phyloP scores from a whole-genome alignment of 345 rosid genomes.

The Brassica cretica region DNA sequence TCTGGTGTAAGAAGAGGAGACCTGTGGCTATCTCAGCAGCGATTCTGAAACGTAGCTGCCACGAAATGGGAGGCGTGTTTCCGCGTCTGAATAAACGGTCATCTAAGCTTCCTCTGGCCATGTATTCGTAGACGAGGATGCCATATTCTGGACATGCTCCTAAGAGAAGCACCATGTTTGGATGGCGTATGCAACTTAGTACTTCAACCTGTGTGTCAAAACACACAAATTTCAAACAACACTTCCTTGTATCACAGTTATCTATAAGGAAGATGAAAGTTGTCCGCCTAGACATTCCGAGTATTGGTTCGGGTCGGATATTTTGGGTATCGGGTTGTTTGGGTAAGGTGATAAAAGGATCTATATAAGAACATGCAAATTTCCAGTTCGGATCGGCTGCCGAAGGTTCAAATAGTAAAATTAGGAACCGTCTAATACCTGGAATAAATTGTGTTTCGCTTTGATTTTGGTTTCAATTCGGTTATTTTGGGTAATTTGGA shows the following conservation, averaged over 20 bases:
- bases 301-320: too few species aligned
- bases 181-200: neutral
- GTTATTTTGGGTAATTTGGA: too few species aligned
- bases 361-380: too few species aligned
- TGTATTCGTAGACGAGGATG: neutral
- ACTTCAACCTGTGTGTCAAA: neutral
- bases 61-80: neutral
- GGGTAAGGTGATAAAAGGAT: too few species aligned
- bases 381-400: too few species aligned
- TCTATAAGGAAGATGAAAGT: too few species aligned
- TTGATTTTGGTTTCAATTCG: too few species aligned
- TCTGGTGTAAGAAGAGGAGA: neutral
- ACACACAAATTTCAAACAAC: neutral
- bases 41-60: neutral
- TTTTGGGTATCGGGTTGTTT: too few species aligned
- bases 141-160: neutral
- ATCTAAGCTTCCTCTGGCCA: neutral
- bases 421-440: too few species aligned
- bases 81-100: neutral
- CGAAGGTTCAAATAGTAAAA: too few species aligned
- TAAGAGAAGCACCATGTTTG: neutral
- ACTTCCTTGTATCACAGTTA: neutral
- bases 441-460: too few species aligned
- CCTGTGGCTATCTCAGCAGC: neutral
- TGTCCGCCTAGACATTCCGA: too few species aligned